Evolutionary conservation across 345 rosid species (phyloP), one percentile per base, ranked within the genome.

Genomic region (Ceriops decandra): DNA sequence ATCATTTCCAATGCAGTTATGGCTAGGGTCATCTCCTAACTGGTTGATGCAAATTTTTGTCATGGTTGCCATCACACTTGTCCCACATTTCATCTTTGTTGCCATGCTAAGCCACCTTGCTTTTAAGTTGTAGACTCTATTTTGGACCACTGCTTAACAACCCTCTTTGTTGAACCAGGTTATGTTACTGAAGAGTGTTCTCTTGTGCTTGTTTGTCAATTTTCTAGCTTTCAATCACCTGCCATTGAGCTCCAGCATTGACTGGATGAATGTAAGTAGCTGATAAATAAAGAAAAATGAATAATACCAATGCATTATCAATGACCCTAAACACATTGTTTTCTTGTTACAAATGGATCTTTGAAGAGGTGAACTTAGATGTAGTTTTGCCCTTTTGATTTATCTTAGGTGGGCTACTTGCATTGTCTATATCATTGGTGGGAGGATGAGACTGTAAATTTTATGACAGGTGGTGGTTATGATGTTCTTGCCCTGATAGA

Each of bases 341-440:
- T 42, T 42, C 17, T 13, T 11, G 49, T 3, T 13, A 13, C 49
- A 13, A 11, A 54, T 21, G 27, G 58, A 26, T 26, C 53, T 52
- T 63, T 63, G n/a, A 46, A 52, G 53, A 63, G 54, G 32, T 62
- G 58, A 64, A 67, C 26, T 57, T 32, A 33, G 26, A 60, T 24
- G 65, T 74, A 53, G 32, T 53, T 69, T 10, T 35, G 1, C 57
- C 63, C 33, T 52, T 73, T 35, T 67, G 66, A 58, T 57, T 21
- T n/a, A 68, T 32, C 70, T 22, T 73, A 91, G 98, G 84, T 89
- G 53, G 98, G 98, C 76, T 84, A 91, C 46, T 78, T 93, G 80
- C 97, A 93, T 80, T 91, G 96, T 78, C 79, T 82, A 60, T 88
- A 73, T 84, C 88, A 90, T 57, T 91, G 99, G 96, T 91, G 97